phyloP scores from a whole-genome alignment of 2,329 filamentous ascomycete genomes.

The Neoarthrinium moseri region DNA sequence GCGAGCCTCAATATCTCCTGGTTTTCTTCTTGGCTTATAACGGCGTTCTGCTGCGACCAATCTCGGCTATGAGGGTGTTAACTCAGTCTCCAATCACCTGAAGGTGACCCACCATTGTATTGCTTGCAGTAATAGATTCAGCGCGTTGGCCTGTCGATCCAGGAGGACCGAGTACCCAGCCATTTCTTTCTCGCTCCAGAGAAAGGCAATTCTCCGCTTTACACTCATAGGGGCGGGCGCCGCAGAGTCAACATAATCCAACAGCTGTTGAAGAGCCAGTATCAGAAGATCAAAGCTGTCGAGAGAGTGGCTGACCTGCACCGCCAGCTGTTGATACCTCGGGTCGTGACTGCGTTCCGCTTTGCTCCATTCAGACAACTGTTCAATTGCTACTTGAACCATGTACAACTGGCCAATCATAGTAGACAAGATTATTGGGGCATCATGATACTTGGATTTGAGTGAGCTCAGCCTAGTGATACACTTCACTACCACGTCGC shows the following conservation, averaged over 20 bases:
- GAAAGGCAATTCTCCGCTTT: slow-evolving; percentile 9
- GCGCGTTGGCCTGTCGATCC: slow-evolving; percentile 17
- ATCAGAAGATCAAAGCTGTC: not conserved
- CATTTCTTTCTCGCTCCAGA: slow-evolving; percentile 14
- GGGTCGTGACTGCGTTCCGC: slow-evolving; percentile 4
- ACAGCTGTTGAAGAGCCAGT: not conserved
- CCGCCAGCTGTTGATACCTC: slow-evolving; percentile 14
- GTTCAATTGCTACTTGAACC: slow-evolving; percentile 13
- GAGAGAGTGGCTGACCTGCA: slow-evolving; percentile 14
- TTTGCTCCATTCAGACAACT: slow-evolving; percentile 10
- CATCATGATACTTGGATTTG: slow-evolving; percentile 14
- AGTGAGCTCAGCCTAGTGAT: slow-evolving; percentile 14
- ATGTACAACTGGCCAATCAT: slow-evolving; percentile 18
- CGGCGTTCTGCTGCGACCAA: not conserved
- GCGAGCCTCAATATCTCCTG: not conserved
- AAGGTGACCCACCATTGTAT: slow-evolving; percentile 15
- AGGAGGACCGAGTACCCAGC: slow-evolving; percentile 11
- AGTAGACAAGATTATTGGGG: slow-evolving; percentile 14
- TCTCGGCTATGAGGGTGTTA: not conserved
- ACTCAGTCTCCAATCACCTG: not conserved
- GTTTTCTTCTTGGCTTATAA: not conserved
- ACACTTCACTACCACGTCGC: slow-evolving; percentile 15
- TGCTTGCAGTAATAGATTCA: slow-evolving; percentile 17
- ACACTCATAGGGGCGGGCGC: not conserved
- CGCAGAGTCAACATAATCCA: not conserved